phyloP scores from a whole-genome alignment of 2,329 filamentous ascomycete genomes.

The Claviceps sp. region DNA sequence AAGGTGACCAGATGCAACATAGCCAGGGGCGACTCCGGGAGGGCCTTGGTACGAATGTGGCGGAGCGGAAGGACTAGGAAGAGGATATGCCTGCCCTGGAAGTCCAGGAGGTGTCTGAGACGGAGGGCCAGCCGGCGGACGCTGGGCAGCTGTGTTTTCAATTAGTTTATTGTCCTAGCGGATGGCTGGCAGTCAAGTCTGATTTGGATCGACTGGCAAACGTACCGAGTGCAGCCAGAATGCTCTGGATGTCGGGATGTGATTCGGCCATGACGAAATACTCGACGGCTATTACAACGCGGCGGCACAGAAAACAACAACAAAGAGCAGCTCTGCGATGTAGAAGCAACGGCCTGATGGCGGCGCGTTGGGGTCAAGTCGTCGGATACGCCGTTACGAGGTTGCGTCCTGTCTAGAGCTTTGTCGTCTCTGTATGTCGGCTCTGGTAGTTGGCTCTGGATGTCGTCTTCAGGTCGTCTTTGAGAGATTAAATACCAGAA shows the following conservation, averaged over 20 bases:
- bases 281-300: neutral
- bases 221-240: slow-evolving; percentile 36
- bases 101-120: slow-evolving; percentile 27
- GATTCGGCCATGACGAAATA: slow-evolving; percentile 22
- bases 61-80: slow-evolving; percentile 21
- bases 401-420: neutral
- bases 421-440: neutral
- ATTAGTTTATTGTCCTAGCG: neutral
- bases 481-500: neutral
- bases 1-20: slow-evolving; percentile 32
- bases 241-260: slow-evolving; percentile 30
- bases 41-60: slow-evolving; percentile 24
- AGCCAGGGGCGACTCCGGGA: slow-evolving; percentile 20
- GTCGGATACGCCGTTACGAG: neutral
- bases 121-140: slow-evolving; percentile 27
- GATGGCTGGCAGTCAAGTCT: neutral
- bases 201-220: slow-evolving; percentile 1
- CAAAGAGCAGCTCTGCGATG: neutral
- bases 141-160: slow-evolving; percentile 27
- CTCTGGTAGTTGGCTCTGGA: too few species aligned
- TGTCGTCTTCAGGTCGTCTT: too few species aligned
- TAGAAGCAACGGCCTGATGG: neutral
- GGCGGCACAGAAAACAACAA: neutral
- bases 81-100: slow-evolving; percentile 25
- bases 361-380: neutral